Evolutionary conservation across 2,329 filamentous ascomycete genomes (phyloP).

Genomic region (Aspergillus calidoustus): DNA sequence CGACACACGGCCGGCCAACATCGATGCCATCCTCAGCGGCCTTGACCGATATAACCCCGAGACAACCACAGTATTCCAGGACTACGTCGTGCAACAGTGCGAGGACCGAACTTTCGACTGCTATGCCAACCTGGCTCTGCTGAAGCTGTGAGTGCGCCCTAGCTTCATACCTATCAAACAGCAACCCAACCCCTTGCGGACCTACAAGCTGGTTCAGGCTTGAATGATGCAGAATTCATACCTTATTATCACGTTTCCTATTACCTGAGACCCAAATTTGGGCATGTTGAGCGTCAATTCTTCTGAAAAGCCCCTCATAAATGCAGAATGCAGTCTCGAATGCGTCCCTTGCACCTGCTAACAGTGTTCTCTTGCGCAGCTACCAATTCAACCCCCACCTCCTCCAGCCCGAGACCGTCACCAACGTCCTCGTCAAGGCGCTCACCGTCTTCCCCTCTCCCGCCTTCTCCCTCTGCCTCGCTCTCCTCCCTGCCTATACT

Average conservation of each 20-base stretch:
- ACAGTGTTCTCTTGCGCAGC: slow-evolving; percentile 53
- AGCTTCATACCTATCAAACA: neutral
- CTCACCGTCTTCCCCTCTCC: slow-evolving; percentile 96
- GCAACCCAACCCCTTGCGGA: neutral
- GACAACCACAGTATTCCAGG: slow-evolving; percentile 89
- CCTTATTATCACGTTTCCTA: slow-evolving; percentile 86
- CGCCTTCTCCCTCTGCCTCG: slow-evolving; percentile 91
- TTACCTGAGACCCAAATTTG: slow-evolving; percentile 75
- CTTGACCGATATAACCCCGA: slow-evolving; percentile 99
- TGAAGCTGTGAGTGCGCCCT: slow-evolving; percentile 79
- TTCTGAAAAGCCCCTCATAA: slow-evolving; percentile 61
- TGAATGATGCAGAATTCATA: slow-evolving; percentile 72
- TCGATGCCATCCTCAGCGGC: slow-evolving; percentile 91
- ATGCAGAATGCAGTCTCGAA: neutral
- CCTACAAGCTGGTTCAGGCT: slow-evolving; percentile 10
- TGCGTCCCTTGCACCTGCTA: neutral
- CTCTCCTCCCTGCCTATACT: slow-evolving; percentile 86
- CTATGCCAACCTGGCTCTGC: slow-evolving; percentile 92
- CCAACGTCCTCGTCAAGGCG: slow-evolving; percentile 98
- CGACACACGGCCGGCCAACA: slow-evolving; percentile 88
- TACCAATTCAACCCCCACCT: slow-evolving; percentile 99
- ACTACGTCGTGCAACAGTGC: slow-evolving; percentile 93
- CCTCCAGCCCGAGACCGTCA: slow-evolving; percentile 93
- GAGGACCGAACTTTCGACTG: slow-evolving; percentile 92
- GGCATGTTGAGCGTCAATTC: slow-evolving; percentile 70